Conservation (phyloP, 140 eudicot species). For the Senecio squalidus region DNA sequence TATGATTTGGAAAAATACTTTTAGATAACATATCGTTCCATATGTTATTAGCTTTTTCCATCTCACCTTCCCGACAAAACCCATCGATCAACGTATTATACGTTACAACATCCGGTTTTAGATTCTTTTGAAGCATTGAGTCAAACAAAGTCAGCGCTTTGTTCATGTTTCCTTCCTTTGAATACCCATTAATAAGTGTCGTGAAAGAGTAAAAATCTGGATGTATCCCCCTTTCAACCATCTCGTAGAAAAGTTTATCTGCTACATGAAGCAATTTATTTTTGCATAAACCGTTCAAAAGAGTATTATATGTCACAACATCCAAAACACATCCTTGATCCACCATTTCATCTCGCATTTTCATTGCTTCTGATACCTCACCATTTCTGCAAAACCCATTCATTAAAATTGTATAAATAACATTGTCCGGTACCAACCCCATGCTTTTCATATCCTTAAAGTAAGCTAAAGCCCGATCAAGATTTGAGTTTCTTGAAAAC, state of each 20-base stretch:
- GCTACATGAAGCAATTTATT: conserved; percentile 63
- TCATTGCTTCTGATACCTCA: conserved; percentile 56
- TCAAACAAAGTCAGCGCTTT: conserved; percentile 47
- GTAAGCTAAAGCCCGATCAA: conserved; percentile 50
- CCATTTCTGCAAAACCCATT: conserved; percentile 61
- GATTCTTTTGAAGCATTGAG: conserved; percentile 54
- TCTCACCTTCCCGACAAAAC: conserved; percentile 70
- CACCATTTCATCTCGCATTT: conserved; percentile 69
- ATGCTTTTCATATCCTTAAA: conserved; percentile 46
- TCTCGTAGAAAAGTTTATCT: conserved; percentile 60
- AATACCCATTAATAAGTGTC: conserved; percentile 70
- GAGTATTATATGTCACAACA: conserved; percentile 67
- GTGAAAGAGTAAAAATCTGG: conserved; percentile 73
- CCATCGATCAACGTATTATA: conserved; percentile 76
- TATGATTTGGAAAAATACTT: conserved; percentile 41
- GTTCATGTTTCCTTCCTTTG: conserved; percentile 51
- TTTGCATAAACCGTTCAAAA: conserved; percentile 67
- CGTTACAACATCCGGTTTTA: conserved; percentile 73
- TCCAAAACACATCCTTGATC: conserved; percentile 64
- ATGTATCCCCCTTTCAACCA: conserved; percentile 50
- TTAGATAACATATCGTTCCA: conserved; percentile 48
- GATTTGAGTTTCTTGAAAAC: conserved; percentile 49
- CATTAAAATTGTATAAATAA: conserved; percentile 66
- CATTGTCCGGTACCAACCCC: conserved; percentile 66
- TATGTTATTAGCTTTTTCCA: conserved; percentile 58